Evolutionary conservation across 148 eudicot species (phyloP).

Genomic region (Suaeda aralocaspica): DNA sequence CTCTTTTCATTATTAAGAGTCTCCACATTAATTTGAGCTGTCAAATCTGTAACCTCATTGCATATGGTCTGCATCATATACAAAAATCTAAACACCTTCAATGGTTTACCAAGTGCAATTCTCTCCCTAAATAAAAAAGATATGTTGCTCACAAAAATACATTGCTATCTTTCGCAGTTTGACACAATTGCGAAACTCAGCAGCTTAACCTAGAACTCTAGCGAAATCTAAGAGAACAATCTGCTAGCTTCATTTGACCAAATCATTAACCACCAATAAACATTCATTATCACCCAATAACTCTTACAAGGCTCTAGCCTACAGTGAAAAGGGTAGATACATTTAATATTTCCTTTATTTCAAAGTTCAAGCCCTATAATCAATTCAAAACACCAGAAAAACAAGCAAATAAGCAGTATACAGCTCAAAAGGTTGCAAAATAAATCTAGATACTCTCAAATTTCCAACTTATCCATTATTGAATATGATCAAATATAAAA

Average conservation of each 20-base stretch:
- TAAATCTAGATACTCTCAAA: slow-evolving; percentile 1
- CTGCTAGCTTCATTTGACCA: neutral
- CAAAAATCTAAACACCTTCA: no score
- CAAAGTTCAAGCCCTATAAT: no score
- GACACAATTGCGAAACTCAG: neutral
- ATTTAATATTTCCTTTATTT: neutral
- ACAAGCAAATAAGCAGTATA: neutral
- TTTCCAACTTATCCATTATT: neutral
- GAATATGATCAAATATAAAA: no score
- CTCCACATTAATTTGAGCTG: neutral
- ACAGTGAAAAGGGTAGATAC: neutral
- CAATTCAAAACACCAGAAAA: no score
- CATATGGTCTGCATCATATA: no score
- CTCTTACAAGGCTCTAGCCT: no score
- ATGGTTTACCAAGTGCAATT: neutral
- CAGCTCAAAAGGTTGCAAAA: neutral
- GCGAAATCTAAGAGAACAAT: neutral
- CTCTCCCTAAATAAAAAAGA: neutral
- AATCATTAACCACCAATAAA: no score
- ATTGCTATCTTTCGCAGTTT: neutral
- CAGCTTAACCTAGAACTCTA: neutral
- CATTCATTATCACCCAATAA: neutral
- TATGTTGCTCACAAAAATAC: neutral
- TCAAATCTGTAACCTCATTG: neutral
- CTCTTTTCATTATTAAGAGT: neutral